Percentiles rank a stretch among this genome's conserved stretches.
phyloP scores from a whole-genome alignment of 805 yeast species.

The Grigorovia humatica region DNA sequence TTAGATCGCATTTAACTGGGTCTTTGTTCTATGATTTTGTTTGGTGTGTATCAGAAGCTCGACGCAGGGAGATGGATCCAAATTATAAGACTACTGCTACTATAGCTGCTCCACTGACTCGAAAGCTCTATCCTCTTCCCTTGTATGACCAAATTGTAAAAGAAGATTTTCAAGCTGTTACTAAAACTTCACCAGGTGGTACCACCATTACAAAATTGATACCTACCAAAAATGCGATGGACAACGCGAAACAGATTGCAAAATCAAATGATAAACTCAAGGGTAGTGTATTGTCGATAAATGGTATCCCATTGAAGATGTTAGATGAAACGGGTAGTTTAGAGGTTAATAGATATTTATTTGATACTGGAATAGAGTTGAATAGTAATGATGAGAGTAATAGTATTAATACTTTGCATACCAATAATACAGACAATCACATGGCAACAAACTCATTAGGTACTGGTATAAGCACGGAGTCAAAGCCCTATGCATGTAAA shows the following conservation, averaged over 20 bases:
- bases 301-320: slow-evolving; percentile 62
- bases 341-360: slow-evolving; percentile 9
- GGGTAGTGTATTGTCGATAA: slow-evolving; percentile 40
- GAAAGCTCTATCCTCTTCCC: slow-evolving; percentile 63
- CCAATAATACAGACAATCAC: neutral
- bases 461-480: neutral
- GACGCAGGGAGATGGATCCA: slow-evolving; percentile 51
- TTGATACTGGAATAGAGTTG: neutral
- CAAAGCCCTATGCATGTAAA: neutral
- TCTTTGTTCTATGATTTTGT: slow-evolving; percentile 85
- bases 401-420: no score
- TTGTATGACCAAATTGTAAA: slow-evolving; percentile 83
- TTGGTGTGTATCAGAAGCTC: slow-evolving; percentile 91
- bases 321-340: slow-evolving; percentile 73
- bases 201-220: slow-evolving; percentile 83
- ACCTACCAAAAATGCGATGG: slow-evolving; percentile 72
- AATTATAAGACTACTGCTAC: slow-evolving; percentile 12
- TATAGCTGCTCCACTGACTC: slow-evolving; percentile 8
- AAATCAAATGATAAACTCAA: slow-evolving; percentile 13
- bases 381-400: neutral
- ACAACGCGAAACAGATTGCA: slow-evolving; percentile 23
- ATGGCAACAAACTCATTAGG: neutral
- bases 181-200: slow-evolving; percentile 85
- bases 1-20: slow-evolving; percentile 88
- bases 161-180: slow-evolving; percentile 77